Base-by-base conservation (phyloP, 1,284 basidiomycete genomes). In the Ustilago shanxiensis region DNA sequence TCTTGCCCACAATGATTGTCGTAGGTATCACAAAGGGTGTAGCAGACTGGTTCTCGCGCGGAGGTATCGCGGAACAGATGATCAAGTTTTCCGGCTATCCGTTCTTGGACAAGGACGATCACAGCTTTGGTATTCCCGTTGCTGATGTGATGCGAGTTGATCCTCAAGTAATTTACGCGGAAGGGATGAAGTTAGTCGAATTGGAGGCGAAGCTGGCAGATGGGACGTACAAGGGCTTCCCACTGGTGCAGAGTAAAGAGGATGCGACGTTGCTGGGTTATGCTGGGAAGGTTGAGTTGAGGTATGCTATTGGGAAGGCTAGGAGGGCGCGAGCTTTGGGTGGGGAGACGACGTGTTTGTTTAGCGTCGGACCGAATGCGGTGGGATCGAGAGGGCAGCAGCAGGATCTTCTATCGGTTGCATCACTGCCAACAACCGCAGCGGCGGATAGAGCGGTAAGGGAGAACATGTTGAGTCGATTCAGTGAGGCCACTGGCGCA, bases 1-100 rank as follows among this genome's bases (percentile, higher is more conserved):
- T 99, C 79, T 88, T 99, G 29, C 97, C 97, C 0, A 97, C 95
- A 4, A 99, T 99, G 97, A 95, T 99, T 81, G 95, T 98, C 0
- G 89, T 98, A 26, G 88, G 98, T 39, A 95, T 97, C 37, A 98
- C 97, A 16, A 99, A 98, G 87, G 94, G 95, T 8, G 95, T 99
- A 14, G 94, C 94, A n/a, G 97, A 99, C 84, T 92, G 94, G 80
- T 90, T 98, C 53, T 95, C 95, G 22, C 92, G 92, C 13, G 93
- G 90, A 57, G 97, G 97, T 1, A 98, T 99, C 76, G 95, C 96
- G 4, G 97, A 99, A 79, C 95, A 98, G 85, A 94, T 93, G 90
- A 99, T 99, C 83, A 90, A 92, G 24, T 96, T 99, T 87, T 98
- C 97, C 84, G 96, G 95, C 11, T 99, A 93, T 87, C 97, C 97